Base-by-base conservation (phyloP, 2,329 filamentous ascomycete species). In the Xylaria sp. region DNA sequence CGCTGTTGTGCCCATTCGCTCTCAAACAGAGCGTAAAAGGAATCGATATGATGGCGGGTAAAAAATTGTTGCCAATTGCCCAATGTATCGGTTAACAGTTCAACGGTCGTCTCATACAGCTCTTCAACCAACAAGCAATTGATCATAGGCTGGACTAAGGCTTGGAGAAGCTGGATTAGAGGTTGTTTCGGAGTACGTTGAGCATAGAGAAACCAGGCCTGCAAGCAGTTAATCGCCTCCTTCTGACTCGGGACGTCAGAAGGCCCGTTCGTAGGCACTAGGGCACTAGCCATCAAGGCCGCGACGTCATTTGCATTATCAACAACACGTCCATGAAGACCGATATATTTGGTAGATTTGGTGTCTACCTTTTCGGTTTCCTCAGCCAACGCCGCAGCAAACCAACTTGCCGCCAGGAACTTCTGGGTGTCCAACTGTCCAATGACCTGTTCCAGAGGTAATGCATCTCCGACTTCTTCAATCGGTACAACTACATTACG, bases 151-250 rank as follows among this genome's bases (percentile, higher is more conserved):
- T 85, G 82, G 1, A 90, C 84, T 3, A 93, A 80, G 1, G 84
- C 82, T 36, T 86, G 86, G 15, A 94, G 82, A 20, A 87, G 82
- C 20, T 84, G 80, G 1, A 91, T 80, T 36, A 91, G 82, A 17
- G 86, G 82, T 17, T 84, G 84, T 38, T 86, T 85, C 51, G 85
- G 84, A 2, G 85, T 83, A 38, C 87, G 85, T 73, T 93, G 90
- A 5, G 89, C 89, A 74, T 93, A 94, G 71, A 88, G 84, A 36
- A 93, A 85, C 91, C 92, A 95, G 4, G 90, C 88, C 80, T 90
- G 88, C 59, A 89, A 83, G 72, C 87, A 90, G 72, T 80, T 84
- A 69, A 91, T 84, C 11, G 86, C 81, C 69, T 90, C 88, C 69
- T 83, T 81, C 17, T 85, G 81, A 15, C 83, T 77, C 11, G 77